These are phyloP conservation scores for Suillus alpinus DNA, from an alignment of 768 basidiomycete genomes.

Conservation along the genomic window DNA sequence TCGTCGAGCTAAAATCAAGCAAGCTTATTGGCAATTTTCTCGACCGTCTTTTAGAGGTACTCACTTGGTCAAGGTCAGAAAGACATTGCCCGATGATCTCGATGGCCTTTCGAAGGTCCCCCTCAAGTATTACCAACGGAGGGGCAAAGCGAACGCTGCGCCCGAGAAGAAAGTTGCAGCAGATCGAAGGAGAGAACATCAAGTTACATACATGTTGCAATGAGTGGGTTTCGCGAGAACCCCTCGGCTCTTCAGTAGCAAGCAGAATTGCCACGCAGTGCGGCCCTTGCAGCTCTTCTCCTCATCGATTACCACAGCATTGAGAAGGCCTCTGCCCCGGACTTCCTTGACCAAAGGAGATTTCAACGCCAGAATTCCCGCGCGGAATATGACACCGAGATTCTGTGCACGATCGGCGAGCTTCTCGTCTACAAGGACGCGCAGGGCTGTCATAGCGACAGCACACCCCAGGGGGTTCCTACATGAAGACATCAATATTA, in stretches of 20 bases:
- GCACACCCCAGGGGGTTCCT: constrained; percentile 96
- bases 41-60: constrained; percentile 13
- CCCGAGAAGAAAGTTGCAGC: constrained; percentile 1
- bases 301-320: constrained; percentile 93
- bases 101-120: constrained; percentile 74
- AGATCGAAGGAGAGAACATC: not conserved
- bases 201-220: constrained; percentile 74
- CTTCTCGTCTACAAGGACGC: constrained; percentile 86
- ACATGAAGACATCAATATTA: not conserved
- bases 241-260: constrained; percentile 87
- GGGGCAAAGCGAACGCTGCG: constrained; percentile 93
- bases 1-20: constrained; percentile 40
- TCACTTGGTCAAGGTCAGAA: constrained; percentile 75
- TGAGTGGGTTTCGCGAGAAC: constrained; percentile 97
- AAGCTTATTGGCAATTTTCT: not conserved
- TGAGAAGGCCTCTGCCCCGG: constrained; percentile 84
- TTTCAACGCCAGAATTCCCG: constrained; percentile 52
- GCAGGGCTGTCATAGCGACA: constrained; percentile 89
- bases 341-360: constrained; percentile 76
- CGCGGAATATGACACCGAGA: constrained; percentile 82
- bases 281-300: constrained; percentile 68
- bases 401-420: constrained; percentile 75
- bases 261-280: constrained; percentile 94
- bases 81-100: constrained; percentile 74
- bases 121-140: constrained; percentile 90